Base-by-base conservation (phyloP, 352 stramenopile genomes). In the Phytophthora tubulina region DNA sequence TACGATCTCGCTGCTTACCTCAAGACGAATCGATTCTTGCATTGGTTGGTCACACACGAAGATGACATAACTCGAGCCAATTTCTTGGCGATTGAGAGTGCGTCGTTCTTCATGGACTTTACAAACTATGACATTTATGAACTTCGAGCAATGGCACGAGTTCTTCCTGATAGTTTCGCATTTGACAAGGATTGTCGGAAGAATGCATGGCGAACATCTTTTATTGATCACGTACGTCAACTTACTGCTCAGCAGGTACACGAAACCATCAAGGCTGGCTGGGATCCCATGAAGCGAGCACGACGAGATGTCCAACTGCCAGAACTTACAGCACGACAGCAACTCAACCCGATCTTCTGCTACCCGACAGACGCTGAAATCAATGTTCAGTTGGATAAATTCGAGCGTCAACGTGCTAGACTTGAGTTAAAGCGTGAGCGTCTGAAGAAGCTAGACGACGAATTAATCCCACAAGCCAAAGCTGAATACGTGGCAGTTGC, bases 181-280 rank as follows among this genome's bases (percentile, higher is more conserved):
- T 89, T 93, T 59, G 88, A 95, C 64, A 93, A 92, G 60, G 88
- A 94, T 31, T 75, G 81, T 32, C 76, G 80, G 39, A 95, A 95
- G 61, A 73, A 70, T 30, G 79, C 75, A 15, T 95, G 88, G 85
- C 79, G 82, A 27, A 55, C 59, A 6, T 73, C 85, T 36, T 92
- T 93, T 54, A 78, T 93, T n/a, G 78, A 89, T 11, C 83, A 94
- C 38, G 74, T 93, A 9, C 72, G 82, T 7, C 41, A 76, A 38
- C 67, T 92, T 3, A 73, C 87, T 0, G 75, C 85, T 66, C 88
- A 91, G 46, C 73, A 94, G 45, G 48, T 76, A 31, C 83, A 80
- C 1, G 85, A 92, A 58, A 84, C 59, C 3, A 82, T 94, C 27
- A 82, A 85, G 31, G 80, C 76, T n/a, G 85, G 85, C 0, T 95